These are phyloP conservation scores for Lolium perenne DNA, from an alignment of 176 grass and related monocot genomes.

Conservation along the genomic window DNA sequence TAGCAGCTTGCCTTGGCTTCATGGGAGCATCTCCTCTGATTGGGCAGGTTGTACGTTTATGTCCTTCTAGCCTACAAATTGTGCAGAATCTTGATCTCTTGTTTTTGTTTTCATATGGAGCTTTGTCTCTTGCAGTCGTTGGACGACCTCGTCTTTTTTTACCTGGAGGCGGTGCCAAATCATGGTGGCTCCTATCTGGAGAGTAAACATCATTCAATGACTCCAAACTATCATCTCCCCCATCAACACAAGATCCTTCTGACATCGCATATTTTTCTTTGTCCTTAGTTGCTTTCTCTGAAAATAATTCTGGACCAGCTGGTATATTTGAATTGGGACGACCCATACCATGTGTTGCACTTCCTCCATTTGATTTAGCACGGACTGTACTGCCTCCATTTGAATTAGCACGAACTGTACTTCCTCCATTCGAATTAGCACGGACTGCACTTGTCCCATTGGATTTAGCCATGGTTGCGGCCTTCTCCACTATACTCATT, in stretches of 20 bases:
- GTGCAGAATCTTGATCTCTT: background rate
- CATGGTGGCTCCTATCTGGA: background rate
- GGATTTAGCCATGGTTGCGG: too few species aligned
- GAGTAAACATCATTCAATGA: background rate
- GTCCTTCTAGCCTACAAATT: background rate
- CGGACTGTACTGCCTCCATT: too few species aligned
- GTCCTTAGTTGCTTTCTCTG: background rate
- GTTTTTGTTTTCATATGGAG: background rate
- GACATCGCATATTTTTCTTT: background rate
- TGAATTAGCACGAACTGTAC: too few species aligned
- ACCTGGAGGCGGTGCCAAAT: background rate
- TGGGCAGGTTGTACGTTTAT: background rate
- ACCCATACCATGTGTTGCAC: too few species aligned
- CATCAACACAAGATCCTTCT: background rate
- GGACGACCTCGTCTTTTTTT: background rate
- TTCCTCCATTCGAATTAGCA: too few species aligned
- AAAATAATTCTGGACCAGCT: too few species aligned
- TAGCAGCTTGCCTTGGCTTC: background rate
- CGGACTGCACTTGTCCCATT: too few species aligned
- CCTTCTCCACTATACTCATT: too few species aligned
- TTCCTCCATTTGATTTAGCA: background rate
- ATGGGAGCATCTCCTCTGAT: background rate
- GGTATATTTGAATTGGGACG: too few species aligned
- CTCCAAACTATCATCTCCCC: background rate
- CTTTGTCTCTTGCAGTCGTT: background rate